Base-by-base conservation (phyloP, 1,284 basidiomycete genomes). In the Sanguinoderma infundibulare region DNA sequence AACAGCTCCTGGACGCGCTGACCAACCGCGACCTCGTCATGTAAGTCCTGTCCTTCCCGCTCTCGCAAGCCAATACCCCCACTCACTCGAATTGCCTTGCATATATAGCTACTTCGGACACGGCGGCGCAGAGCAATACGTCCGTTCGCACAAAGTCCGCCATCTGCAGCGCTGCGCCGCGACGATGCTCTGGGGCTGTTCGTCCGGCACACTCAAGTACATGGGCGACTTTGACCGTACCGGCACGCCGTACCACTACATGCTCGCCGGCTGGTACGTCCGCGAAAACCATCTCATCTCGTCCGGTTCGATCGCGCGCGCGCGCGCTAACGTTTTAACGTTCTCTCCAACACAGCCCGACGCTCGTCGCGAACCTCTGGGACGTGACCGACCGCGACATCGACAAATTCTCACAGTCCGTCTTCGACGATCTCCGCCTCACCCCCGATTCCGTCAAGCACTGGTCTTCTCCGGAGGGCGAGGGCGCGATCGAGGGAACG, bases 141-240 rank as follows among this genome's bases (percentile, higher is more conserved):
- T 95, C 12, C 89, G 94, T 5, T 92, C 94, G 1, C 89, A 92
- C 72, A 92, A 92, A 68, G 85, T 98, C 57, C 84, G 94, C 20
- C 84, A 91, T 64, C 81, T 99, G 24, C 82, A 84, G 3, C 82
- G 83, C 20, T 99, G 97, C 73, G 96, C 97, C 1, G 91, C 91
- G 10, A 91, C 94, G 0, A 98, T 99, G 95, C 85, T 99, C 8
- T 99, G 96, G 97, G 97, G 98, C 0, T 99, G 97, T 80, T 99
- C 97, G 0, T 98, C 95, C 0, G 98, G 96, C 17, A 78, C 86
- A 3, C 77, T 99, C 63, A 84, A 85, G 57, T 92, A 96, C 57
- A 93, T 95, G 84, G 97, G 97, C 12, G 94, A 97, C 62, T 96
- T 96, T 69, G 97, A 99, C 70, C 84, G 92, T 15, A 85, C 87